Percentiles rank a stretch among this genome's conserved stretches.
These are phyloP conservation scores for Cyberlindnera euphorbiae DNA, from an alignment of 805 yeast genomes.

Conservation along the genomic window DNA sequence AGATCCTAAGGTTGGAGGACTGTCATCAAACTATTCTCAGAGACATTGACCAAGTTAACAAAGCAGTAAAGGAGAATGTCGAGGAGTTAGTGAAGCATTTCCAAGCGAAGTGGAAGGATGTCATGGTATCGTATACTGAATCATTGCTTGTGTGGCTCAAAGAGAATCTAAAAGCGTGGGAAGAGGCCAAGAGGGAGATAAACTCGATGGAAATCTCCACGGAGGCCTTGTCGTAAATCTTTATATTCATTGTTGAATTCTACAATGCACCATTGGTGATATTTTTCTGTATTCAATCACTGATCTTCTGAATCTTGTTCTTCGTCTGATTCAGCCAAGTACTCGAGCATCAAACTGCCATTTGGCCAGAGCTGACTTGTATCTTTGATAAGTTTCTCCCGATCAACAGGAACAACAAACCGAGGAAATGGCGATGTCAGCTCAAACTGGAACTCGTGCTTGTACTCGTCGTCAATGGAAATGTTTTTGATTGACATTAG, in stretches of 20 bases:
- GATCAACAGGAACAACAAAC: conserved; percentile 35
- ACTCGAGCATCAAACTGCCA: conserved; percentile 58
- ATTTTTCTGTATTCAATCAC: too few species aligned
- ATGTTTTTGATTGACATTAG: too few species aligned
- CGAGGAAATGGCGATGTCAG: conserved; percentile 64
- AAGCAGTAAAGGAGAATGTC: conserved; percentile 29
- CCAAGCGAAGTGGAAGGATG: conserved; percentile 25
- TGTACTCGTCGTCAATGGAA: conserved; percentile 24
- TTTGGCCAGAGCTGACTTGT: conserved; percentile 59
- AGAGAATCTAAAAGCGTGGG: conserved; percentile 37
- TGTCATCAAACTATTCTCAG: conserved; percentile 32
- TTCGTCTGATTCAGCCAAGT: conserved; percentile 26
- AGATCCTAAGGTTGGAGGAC: conserved; percentile 34
- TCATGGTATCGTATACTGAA: conserved; percentile 29
- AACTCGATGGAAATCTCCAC: conserved; percentile 15
- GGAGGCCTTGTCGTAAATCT: neutral
- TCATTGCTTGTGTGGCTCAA: conserved; percentile 32
- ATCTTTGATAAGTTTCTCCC: conserved; percentile 31
- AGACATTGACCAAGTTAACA: conserved; percentile 34
- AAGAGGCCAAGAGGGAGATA: conserved; percentile 29
- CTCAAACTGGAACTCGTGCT: conserved; percentile 47
- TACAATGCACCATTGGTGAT: too few species aligned
- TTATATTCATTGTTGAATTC: too few species aligned
- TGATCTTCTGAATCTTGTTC: conserved; percentile 20
- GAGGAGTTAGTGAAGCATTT: conserved; percentile 24